phyloP scores from a whole-genome alignment of 495 filamentous ascomycete genomes.

The Penicillium subrubescens region DNA sequence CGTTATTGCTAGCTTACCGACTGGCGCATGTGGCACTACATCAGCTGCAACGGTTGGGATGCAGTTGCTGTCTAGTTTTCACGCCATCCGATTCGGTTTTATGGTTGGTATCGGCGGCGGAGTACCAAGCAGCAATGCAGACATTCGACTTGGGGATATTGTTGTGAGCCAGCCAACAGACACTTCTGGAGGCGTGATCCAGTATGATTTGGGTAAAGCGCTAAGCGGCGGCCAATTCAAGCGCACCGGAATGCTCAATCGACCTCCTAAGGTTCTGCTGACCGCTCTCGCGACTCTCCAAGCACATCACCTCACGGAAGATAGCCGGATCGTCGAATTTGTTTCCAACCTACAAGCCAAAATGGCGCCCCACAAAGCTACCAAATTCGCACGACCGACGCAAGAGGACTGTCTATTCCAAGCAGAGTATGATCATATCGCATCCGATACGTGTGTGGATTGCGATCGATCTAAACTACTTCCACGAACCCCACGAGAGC shows the following conservation, averaged over 20 bases:
- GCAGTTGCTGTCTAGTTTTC: conserved; percentile 38
- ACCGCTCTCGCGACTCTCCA: conserved; percentile 23
- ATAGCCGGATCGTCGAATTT: conserved; percentile 16
- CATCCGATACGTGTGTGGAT: conserved; percentile 15
- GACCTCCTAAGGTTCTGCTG: conserved; percentile 27
- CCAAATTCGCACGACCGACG: conserved; percentile 11
- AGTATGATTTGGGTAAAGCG: conserved; percentile 44
- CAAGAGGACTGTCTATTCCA: conserved; percentile 33
- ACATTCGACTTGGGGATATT: conserved; percentile 48
- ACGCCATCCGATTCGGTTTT: conserved; percentile 37
- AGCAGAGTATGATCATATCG: conserved; percentile 30
- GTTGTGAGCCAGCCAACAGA: conserved; percentile 42
- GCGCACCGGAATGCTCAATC: conserved; percentile 36
- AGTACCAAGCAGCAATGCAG: conserved; percentile 32
- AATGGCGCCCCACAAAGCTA: conserved; percentile 10
- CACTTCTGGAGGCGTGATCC: conserved; percentile 38
- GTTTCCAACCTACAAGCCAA: conserved; percentile 11
- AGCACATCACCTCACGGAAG: conserved; percentile 16
- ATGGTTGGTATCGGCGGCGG: conserved; percentile 46
- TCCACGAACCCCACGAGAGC: conserved; percentile 12
- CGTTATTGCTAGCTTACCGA: conserved; percentile 34
- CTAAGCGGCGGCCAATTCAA: conserved; percentile 25
- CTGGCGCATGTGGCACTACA: conserved; percentile 24
- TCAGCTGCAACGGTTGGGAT: conserved; percentile 32
- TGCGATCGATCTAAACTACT: conserved; percentile 21